Percentiles rank a stretch among this genome's conserved stretches.
phyloP scores from a whole-genome alignment of 2,329 filamentous ascomycete species.

The Pseudopithomyces chartarum region DNA sequence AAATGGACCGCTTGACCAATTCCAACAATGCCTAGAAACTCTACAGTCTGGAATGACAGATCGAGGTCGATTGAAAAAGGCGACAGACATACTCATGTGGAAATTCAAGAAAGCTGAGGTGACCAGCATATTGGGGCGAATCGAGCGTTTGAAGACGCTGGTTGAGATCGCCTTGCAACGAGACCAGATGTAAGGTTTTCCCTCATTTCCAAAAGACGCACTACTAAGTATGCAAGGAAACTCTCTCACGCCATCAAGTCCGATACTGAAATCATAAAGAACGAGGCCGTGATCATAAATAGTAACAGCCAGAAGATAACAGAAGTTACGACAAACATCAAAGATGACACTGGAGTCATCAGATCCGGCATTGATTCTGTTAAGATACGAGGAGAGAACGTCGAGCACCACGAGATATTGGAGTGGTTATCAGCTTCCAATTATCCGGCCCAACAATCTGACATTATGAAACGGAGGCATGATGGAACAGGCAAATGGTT shows the following conservation, averaged over 20 bases:
- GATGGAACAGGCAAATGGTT: constrained; percentile 53
- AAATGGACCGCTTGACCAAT: constrained; percentile 28
- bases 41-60: constrained; percentile 15
- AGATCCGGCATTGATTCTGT: neutral
- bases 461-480: constrained; percentile 13
- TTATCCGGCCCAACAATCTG: constrained; percentile 12
- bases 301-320: no score
- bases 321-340: no score
- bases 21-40: constrained; percentile 21
- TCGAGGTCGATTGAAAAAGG: constrained; percentile 11
- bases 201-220: constrained; percentile 1
- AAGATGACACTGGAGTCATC: constrained; percentile 5
- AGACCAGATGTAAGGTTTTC: constrained; percentile 6
- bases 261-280: constrained; percentile 2
- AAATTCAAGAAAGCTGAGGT: constrained; percentile 24
- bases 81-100: constrained; percentile 13
- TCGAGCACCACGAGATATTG: constrained; percentile 6
- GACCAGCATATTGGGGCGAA: constrained; percentile 15
- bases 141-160: constrained; percentile 22
- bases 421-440: constrained; percentile 17
- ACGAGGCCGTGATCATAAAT: constrained; percentile 17
- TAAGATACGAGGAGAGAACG: neutral
- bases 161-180: constrained; percentile 19
- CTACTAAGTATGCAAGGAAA: constrained; percentile 14
- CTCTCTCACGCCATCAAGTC: constrained; percentile 18